Evolutionary conservation across 192 early-diverging fungal species (phyloP).

Genomic region (Dissophora globulifera): DNA sequence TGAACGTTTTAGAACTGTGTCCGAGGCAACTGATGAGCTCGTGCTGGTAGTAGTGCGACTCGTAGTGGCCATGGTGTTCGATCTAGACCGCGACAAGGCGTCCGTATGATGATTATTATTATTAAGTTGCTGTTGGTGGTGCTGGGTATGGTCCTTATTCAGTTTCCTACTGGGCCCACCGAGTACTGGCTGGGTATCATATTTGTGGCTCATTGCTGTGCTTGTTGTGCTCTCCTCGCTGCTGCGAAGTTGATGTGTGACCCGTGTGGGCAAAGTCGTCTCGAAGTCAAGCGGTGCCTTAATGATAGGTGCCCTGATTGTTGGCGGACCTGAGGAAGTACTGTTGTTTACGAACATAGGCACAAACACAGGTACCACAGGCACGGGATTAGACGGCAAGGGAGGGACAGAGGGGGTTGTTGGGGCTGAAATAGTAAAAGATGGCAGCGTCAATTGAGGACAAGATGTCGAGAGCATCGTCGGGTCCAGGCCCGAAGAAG

Average conservation of each 20-base stretch:
- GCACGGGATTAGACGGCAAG: too few relatives aligned
- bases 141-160: not conserved
- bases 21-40: not conserved
- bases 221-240: not conserved
- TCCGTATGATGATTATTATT: not conserved
- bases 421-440: not conserved
- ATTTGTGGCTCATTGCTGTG: not conserved
- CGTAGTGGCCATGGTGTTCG: conserved; percentile 5
- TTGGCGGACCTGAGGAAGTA: not conserved
- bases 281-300: conserved; percentile 13
- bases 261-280: not conserved
- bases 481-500: not conserved
- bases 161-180: not conserved
- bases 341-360: not conserved
- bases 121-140: not conserved
- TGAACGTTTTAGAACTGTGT: not conserved
- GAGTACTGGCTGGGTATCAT: not conserved
- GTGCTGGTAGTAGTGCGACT: not conserved
- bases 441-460: not conserved
- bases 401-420: not conserved
- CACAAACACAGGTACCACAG: too few relatives aligned
- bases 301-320: not conserved
- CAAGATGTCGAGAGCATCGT: conserved; percentile 13
- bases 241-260: not conserved
- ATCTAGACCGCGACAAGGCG: conserved; percentile 1